These are phyloP conservation scores for Plasmodium inui DNA, from an alignment of 169 alveolate genomes.

Conservation along the genomic window DNA sequence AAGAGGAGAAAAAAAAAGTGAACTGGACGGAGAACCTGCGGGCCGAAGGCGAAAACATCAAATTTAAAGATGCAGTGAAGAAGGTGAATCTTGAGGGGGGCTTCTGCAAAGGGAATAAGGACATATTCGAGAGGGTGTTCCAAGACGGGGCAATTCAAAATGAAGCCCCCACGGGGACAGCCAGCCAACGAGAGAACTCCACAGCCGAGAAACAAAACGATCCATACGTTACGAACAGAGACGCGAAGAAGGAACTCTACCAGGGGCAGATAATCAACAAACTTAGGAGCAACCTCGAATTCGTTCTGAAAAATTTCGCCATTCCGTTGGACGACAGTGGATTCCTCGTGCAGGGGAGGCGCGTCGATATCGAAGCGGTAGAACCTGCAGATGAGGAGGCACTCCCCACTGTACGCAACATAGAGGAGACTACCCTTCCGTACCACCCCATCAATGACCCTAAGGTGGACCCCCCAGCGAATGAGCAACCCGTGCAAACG, in stretches of 20 bases:
- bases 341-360: slow-evolving; percentile 30
- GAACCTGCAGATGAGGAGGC: neutral
- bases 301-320: slow-evolving; percentile 53
- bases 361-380: neutral
- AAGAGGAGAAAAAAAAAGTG: slow-evolving; percentile 49
- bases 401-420: neutral
- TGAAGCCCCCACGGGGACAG: neutral
- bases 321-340: slow-evolving; percentile 5
- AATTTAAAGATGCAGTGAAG: slow-evolving; percentile 18
- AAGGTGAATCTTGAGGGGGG: neutral
- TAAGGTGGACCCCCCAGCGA: neutral
- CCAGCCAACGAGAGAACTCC: neutral
- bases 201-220: neutral
- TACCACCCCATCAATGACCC: neutral
- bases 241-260: slow-evolving; percentile 26
- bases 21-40: slow-evolving; percentile 60
- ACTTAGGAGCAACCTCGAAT: slow-evolving; percentile 37
- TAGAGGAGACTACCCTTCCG: neutral
- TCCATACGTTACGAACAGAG: slow-evolving; percentile 25
- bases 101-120: neutral
- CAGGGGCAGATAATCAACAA: slow-evolving; percentile 17
- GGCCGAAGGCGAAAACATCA: slow-evolving; percentile 11
- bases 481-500: neutral
- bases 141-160: neutral
- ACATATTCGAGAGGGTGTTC: slow-evolving; percentile 25